Evolutionary conservation across 2,329 filamentous ascomycete genomes (phyloP).

Genomic region (Cordyceps fumosorosea): DNA sequence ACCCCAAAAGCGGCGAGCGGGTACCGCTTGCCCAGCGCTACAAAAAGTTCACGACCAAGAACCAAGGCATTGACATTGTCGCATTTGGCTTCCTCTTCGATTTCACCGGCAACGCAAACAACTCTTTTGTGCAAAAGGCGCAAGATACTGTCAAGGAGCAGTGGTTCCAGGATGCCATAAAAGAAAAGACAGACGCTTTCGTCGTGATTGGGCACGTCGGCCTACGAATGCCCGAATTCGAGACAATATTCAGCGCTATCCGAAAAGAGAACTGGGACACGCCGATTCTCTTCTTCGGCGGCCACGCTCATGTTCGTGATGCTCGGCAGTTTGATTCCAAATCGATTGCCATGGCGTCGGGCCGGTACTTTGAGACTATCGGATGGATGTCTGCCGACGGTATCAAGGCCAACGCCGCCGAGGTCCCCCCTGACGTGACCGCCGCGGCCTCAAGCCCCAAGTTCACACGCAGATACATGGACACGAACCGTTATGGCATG

Average conservation of each 20-base stretch:
- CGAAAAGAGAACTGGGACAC: conserved; percentile 69
- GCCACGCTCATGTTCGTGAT: conserved; percentile 84
- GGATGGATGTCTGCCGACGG: conserved; percentile 87
- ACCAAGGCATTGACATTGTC: conserved; percentile 74
- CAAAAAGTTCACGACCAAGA: conserved; percentile 86
- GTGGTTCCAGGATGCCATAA: conserved; percentile 84
- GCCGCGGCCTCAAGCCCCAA: conserved; percentile 35
- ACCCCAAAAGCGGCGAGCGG: conserved; percentile 61
- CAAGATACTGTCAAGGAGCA: conserved; percentile 71
- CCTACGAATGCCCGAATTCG: conserved; percentile 72
- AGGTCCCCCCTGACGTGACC: conserved; percentile 15
- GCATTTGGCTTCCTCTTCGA: conserved; percentile 95
- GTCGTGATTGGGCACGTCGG: conserved; percentile 82
- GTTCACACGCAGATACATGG: conserved; percentile 80
- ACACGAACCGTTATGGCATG: conserved; percentile 84
- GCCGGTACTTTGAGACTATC: conserved; percentile 90
- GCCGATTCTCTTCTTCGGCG: conserved; percentile 87
- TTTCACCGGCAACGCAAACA: conserved; percentile 85
- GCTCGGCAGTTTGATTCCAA: conserved; percentile 72
- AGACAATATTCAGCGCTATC: conserved; percentile 70
- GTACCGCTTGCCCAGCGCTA: conserved; percentile 76
- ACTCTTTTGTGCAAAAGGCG: conserved; percentile 76
- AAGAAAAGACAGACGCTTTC: conserved; percentile 81
- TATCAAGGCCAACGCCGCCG: conserved; percentile 28
- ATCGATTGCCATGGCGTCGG: conserved; percentile 75